Base-by-base conservation (phyloP, 1,139 yeast genomes). In the Saccharomyces hybrid region DNA sequence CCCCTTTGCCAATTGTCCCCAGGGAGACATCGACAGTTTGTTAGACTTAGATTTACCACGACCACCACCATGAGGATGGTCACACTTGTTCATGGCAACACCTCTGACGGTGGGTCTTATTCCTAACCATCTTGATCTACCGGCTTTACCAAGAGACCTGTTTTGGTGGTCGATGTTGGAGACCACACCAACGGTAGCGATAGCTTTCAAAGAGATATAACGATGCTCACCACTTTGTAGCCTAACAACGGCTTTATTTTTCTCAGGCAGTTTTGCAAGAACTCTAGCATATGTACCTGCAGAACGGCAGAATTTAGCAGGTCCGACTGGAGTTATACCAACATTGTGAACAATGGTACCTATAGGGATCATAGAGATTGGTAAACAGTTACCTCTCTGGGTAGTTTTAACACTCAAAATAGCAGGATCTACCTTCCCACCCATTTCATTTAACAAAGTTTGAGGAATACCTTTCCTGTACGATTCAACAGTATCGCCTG, bases 1-100 rank as follows among this genome's bases (percentile, higher is more conserved):
- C 73, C 93, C 95, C 81, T 91, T 91, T 52, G 91, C 84, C 67
- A 84, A 73, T 62, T 85, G 85, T 69, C 99, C 99, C 97, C 98
- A 93, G 74, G 95, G 95, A 57, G 97, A 88, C 77, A 87, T 90
- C 13, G 98, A 88, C 54, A 87, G 80, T 77, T 89, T 91, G 74
- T 91, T 91, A 60, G 96, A 88, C 83, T 95, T 93, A 57, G 96
- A 88, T 73, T 93, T 95, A 81, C 99, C 99, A 80, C 99, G 86
- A 76, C 99, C 99, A 86, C 99, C 99, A 79, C 99, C 99, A 68
- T 90, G 95, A 62, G 99, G 99, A 77, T 93, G 99, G 74, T 93
- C 98, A 69, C 84, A 83, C 58, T 95, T 95, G 75, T 93, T 93
- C 97, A 89, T 89, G 53, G 99, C 99, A 64, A 90, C 89, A 81